Evolutionary conservation across 148 eudicot species (phyloP).

Genomic region (Fagopyrum homotropicum): DNA sequence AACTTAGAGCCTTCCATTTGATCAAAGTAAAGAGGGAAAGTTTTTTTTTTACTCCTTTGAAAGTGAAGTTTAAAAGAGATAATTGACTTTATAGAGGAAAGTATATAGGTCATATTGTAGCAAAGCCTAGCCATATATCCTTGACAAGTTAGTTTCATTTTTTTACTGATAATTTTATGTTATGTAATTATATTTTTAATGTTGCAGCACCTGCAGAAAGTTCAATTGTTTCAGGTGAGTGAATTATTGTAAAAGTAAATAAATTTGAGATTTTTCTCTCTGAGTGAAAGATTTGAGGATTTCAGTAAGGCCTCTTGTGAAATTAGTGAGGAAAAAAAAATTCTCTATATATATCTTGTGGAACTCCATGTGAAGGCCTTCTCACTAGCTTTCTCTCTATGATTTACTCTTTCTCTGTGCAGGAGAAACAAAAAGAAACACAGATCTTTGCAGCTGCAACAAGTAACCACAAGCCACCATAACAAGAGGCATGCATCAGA

Average conservation of each 20-base stretch:
- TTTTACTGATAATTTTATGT: too few species aligned
- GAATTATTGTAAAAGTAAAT: neutral
- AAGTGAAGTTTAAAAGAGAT: conserved; percentile 8
- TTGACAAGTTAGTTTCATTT: neutral
- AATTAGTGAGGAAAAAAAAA: neutral
- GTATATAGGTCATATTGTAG: neutral
- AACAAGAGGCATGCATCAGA: neutral
- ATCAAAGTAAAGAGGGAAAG: neutral
- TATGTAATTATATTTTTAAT: neutral
- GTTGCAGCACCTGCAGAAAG: neutral
- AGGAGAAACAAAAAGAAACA: neutral
- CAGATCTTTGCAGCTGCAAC: conserved; percentile 6
- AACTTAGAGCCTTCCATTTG: too few species aligned
- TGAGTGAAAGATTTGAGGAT: neutral
- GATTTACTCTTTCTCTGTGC: neutral
- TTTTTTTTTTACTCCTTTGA: neutral
- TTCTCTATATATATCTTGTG: neutral
- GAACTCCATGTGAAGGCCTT: conserved; percentile 6
- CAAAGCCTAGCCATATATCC: neutral
- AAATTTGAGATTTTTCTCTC: neutral
- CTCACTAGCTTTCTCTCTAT: neutral
- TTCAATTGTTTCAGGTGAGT: neutral
- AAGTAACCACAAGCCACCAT: neutral
- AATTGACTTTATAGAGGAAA: neutral
- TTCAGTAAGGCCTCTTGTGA: neutral